Evolutionary conservation across 2,329 filamentous ascomycete species (phyloP), one percentile per base, ranked within the genome.

Genomic region (Cordyceps farinosa): DNA sequence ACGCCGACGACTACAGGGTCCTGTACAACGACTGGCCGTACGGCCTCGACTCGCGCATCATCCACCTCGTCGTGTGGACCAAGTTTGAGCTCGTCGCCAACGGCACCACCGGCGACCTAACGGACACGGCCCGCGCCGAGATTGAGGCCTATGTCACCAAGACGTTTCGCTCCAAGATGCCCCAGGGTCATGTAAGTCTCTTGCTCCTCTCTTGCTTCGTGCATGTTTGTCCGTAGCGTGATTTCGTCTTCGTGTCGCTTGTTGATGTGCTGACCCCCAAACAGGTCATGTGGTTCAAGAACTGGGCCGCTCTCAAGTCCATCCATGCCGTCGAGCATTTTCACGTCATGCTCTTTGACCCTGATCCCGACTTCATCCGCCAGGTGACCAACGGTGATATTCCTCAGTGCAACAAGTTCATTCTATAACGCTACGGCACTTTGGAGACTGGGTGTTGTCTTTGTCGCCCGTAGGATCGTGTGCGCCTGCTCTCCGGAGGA

Each of bases 21-120:
- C 75, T 97, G 47, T 86, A 84, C 76, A 98, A 98, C 72, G 93
- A 98, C 80, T 97, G 92, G 91, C 94, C 94, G 0, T 98, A 97
- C 71, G 92, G 91, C 0, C 81, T 97, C 60, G 91, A 95, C 69
- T 72, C 79, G 53, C 82, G 84, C 58, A 93, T 97, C 67, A 84
- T 91, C 17, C 94, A 97, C 73, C 80, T 97, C 3, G 91, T 97
- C 5, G 87, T 97, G 13, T 98, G 94, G 94, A 95, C 90, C 54
- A 97, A 97, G 75, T 97, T 96, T 71, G 81, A 84, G 54, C 79
- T 97, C 30, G 82, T 87, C 60, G 90, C 92, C 63, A 88, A 95
- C 69, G 75, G 77, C 4, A 70, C 63, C 78, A 84, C 86, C 0
- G 88, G 85, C 15, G 87, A 92, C 67, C 76, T 96, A 72, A 91